Evolutionary conservation across 306 rosid species (phyloP).

Genomic region (Dalbergia oliveri): DNA sequence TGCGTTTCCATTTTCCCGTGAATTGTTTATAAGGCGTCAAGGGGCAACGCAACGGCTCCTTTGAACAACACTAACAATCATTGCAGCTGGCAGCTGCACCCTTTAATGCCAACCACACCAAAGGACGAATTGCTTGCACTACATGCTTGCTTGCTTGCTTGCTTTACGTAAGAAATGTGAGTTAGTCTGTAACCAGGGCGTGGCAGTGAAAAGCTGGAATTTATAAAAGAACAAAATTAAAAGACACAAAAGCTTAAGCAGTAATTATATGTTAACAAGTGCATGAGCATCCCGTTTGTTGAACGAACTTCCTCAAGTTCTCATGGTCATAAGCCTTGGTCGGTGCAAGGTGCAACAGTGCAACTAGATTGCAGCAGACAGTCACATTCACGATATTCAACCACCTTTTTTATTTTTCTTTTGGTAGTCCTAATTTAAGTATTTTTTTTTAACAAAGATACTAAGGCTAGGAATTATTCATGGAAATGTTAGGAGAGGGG

Average conservation of each 20-base stretch:
- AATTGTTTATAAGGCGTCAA: conserved; percentile 24
- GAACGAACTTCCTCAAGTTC: neutral
- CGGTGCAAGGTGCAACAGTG: conserved; percentile 7
- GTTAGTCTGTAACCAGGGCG: neutral
- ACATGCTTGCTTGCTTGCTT: too few relatives aligned
- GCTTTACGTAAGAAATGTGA: neutral
- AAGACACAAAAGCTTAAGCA: neutral
- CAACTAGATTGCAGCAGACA: neutral
- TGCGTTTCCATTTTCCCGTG: conserved; percentile 56
- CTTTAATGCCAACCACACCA: conserved; percentile 45
- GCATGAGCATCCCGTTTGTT: conserved; percentile 1
- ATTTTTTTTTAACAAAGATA: too few relatives aligned
- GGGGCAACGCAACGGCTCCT: conserved; percentile 11
- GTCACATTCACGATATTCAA: conserved; percentile 27
- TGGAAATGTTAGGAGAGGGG: too few relatives aligned
- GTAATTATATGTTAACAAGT: neutral
- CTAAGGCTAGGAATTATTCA: too few relatives aligned
- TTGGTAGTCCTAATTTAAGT: neutral
- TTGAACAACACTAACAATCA: neutral
- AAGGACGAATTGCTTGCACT: too few relatives aligned
- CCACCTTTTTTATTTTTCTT: neutral
- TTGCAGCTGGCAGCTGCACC: conserved; percentile 42
- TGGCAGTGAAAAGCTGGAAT: conserved; percentile 1
- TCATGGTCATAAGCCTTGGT: conserved; percentile 40
- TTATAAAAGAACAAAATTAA: neutral